Evolutionary conservation across 352 stramenopile species (phyloP).

Genomic region (Phytophthora hibernalis): DNA sequence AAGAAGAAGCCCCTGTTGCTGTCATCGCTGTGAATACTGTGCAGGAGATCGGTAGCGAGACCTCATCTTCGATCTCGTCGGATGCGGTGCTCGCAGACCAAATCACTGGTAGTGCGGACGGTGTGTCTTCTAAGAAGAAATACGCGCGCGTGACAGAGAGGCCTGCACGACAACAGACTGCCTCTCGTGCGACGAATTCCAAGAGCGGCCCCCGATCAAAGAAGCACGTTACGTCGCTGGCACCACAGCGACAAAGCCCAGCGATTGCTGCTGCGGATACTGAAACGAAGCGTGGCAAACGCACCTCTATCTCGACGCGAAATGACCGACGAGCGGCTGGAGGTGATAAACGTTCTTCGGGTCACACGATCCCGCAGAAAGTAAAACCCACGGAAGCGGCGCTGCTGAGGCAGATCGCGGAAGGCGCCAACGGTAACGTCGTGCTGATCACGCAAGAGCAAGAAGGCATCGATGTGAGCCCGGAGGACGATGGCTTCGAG

Average conservation of each 20-base stretch:
- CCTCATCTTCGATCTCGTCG: constrained; percentile 10
- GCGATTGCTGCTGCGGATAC: constrained; percentile 4
- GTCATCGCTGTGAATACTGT: constrained; percentile 6
- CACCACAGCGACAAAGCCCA: background rate
- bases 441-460: constrained; percentile 11
- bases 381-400: background rate
- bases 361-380: constrained; percentile 8
- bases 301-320: background rate
- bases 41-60: constrained; percentile 3
- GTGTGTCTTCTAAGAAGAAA: too few relatives aligned
- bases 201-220: background rate
- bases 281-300: constrained; percentile 5
- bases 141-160: constrained; percentile 4
- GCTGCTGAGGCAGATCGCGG: constrained; percentile 16
- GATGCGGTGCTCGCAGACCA: background rate
- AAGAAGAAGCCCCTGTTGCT: constrained; percentile 3
- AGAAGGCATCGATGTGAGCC: constrained; percentile 8
- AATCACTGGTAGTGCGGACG: background rate
- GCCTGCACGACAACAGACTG: background rate
- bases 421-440: constrained; percentile 10
- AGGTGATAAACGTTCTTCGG: constrained; percentile 9
- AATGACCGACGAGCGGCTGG: constrained; percentile 6
- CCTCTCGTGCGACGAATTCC: constrained; percentile 2
- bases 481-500: constrained; percentile 28
- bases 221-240: background rate